These are phyloP conservation scores for Paecilomyces dactylethromorphus DNA, from an alignment of 2,329 filamentous ascomycete genomes.

Conservation along the genomic window DNA sequence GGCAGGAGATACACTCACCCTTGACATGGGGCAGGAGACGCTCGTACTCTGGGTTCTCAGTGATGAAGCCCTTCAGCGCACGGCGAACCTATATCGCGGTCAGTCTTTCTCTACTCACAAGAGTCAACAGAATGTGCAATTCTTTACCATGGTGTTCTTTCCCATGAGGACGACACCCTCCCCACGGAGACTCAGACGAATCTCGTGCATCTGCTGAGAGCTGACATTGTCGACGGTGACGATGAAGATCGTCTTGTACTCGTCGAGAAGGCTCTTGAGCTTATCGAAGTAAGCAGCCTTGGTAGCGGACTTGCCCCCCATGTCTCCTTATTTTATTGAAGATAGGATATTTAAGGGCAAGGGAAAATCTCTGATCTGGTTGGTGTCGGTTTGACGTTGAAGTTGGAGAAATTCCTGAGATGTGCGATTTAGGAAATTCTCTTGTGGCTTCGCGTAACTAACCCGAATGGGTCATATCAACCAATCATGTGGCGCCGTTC, in stretches of 20 bases:
- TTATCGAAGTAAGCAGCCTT: conserved; percentile 99
- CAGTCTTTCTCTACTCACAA: conserved; percentile 4
- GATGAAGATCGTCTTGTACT: conserved; percentile 97
- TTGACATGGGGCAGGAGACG: conserved; percentile 91
- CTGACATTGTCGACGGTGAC: conserved; percentile 98
- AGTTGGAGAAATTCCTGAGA: conserved; percentile 12
- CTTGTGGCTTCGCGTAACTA: conserved; percentile 36
- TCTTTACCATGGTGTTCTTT: conserved; percentile 97
- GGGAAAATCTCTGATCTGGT: conserved; percentile 41
- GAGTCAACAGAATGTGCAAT: conserved; percentile 3
- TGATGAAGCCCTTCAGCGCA: conserved; percentile 90
- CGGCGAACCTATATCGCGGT: conserved; percentile 65
- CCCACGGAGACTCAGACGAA: conserved; percentile 82
- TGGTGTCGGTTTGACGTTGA: conserved; percentile 19
- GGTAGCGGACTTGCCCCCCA: conserved; percentile 94
- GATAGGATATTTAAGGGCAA: conserved; percentile 98
- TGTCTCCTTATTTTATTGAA: conserved; percentile 87
- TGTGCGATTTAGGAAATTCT: conserved; percentile 14
- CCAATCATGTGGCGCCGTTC: conserved; percentile 6
- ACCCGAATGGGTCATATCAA: conserved; percentile 5
- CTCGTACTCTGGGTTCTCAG: conserved; percentile 93
- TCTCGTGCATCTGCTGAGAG: conserved; percentile 99
- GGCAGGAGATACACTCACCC: conserved; percentile 42
- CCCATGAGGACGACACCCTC: conserved; percentile 97
- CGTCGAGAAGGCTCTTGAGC: conserved; percentile 94